phyloP scores from a whole-genome alignment of 345 rosid species.

The Lumnitzera littorea region DNA sequence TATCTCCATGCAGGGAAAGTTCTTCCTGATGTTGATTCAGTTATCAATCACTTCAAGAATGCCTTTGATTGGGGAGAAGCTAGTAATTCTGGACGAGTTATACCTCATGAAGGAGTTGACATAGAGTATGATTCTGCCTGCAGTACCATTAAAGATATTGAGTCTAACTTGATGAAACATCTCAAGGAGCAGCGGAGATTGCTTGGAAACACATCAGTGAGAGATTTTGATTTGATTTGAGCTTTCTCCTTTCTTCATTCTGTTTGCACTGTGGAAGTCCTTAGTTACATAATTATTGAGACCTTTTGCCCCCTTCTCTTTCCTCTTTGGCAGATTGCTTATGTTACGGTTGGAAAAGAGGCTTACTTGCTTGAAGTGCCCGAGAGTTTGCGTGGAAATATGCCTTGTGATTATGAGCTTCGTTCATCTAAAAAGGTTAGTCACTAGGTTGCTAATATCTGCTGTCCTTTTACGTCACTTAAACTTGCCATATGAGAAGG shows the following conservation, averaged over 20 bases:
- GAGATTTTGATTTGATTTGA: constrained; percentile 15
- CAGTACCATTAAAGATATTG: constrained; percentile 44
- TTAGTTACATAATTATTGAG: too few relatives aligned
- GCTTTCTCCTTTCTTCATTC: constrained; percentile 2
- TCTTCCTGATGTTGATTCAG: constrained; percentile 49
- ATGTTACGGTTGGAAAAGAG: constrained; percentile 94
- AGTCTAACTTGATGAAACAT: constrained; percentile 56
- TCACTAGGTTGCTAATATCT: constrained; percentile 3
- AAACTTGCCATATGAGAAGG: not conserved
- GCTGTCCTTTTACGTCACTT: not conserved
- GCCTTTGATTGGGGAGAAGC: constrained; percentile 98
- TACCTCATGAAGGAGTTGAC: constrained; percentile 86
- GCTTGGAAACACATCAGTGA: constrained; percentile 78
- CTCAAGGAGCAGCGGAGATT: constrained; percentile 78
- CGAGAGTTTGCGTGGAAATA: constrained; percentile 57
- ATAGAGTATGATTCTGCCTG: constrained; percentile 73
- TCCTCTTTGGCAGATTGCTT: constrained; percentile 48
- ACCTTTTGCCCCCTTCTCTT: constrained; percentile 4
- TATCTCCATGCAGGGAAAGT: constrained; percentile 44
- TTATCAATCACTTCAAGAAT: constrained; percentile 70
- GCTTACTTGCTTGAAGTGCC: constrained; percentile 82
- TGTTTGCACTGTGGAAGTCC: too few relatives aligned
- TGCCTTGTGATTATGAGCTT: constrained; percentile 82
- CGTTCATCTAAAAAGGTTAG: constrained; percentile 92
- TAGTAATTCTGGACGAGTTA: constrained; percentile 68